Conservation (phyloP, 1,139 yeast genomes). For the Petasospora fabianii region DNA sequence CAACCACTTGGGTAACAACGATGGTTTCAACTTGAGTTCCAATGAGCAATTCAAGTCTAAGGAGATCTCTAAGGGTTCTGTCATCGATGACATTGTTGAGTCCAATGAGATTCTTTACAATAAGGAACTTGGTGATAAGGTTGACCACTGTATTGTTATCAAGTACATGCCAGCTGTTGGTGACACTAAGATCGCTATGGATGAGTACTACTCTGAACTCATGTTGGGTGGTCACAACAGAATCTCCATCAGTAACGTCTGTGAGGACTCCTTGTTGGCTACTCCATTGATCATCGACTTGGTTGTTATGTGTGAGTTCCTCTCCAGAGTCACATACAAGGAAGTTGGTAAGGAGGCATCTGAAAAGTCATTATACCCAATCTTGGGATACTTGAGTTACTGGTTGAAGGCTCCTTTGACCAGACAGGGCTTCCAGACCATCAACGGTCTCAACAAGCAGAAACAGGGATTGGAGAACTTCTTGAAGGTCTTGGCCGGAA, state of each 20-base stretch:
- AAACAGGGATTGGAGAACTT: constrained; percentile 89
- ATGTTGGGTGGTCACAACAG: constrained; percentile 98
- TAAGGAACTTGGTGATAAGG: constrained; percentile 69
- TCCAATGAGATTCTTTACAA: constrained; percentile 85
- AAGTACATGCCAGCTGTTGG: constrained; percentile 94
- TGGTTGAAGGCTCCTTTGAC: constrained; percentile 97
- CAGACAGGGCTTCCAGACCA: constrained; percentile 85
- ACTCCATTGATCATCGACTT: constrained; percentile 92
- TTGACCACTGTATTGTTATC: constrained; percentile 94
- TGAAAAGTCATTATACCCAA: constrained; percentile 63
- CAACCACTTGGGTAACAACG: constrained; percentile 95
- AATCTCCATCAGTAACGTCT: constrained; percentile 88
- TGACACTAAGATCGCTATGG: constrained; percentile 97
- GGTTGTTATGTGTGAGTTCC: constrained; percentile 85
- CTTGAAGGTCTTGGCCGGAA: constrained; percentile 83
- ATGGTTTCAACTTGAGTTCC: constrained; percentile 87
- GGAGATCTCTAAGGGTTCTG: constrained; percentile 91
- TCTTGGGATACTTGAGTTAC: constrained; percentile 82
- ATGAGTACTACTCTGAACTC: constrained; percentile 92
- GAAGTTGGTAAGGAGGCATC: constrained; percentile 48
- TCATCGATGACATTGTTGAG: constrained; percentile 91
- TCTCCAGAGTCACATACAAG: constrained; percentile 80
- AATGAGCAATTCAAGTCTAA: constrained; percentile 93
- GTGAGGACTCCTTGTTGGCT: constrained; percentile 94
- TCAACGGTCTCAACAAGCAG: constrained; percentile 93